phyloP scores from a whole-genome alignment of 148 eudicot species.

The Diospyros kaki region DNA sequence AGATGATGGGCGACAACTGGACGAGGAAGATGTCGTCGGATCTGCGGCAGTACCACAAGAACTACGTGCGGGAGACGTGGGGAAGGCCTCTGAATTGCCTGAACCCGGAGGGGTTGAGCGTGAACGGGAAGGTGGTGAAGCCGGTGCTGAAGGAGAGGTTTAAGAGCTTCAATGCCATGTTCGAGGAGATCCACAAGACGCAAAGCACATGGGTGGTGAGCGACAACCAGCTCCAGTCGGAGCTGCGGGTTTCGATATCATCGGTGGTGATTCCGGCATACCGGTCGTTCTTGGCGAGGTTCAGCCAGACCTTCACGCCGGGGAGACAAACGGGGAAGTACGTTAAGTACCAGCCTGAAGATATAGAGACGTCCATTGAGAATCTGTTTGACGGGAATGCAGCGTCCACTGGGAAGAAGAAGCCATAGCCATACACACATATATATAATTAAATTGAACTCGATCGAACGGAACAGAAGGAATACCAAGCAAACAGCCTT shows the following conservation, averaged over 20 bases:
- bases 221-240: slow-evolving; percentile 92
- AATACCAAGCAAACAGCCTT: too few relatives aligned
- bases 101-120: slow-evolving; percentile 58
- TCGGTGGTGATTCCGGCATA: slow-evolving; percentile 86
- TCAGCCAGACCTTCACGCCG: slow-evolving; percentile 56
- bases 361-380: slow-evolving; percentile 70
- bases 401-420: slow-evolving; percentile 46
- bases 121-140: slow-evolving; percentile 64
- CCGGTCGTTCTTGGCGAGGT: slow-evolving; percentile 70
- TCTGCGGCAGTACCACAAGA: slow-evolving; percentile 40
- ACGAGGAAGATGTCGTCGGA: slow-evolving; percentile 44
- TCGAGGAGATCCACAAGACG: slow-evolving; percentile 75
- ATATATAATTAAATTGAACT: too few relatives aligned
- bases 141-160: slow-evolving; percentile 78
- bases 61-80: slow-evolving; percentile 68
- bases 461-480: too few relatives aligned
- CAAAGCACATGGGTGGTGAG: slow-evolving; percentile 78
- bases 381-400: slow-evolving; percentile 79
- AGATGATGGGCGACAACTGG: slow-evolving; percentile 40
- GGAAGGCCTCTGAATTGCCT: slow-evolving; percentile 49
- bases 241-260: slow-evolving; percentile 82
- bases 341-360: slow-evolving; percentile 81
- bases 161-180: slow-evolving; percentile 70
- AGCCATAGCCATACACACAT: neutral
- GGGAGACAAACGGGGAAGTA: slow-evolving; percentile 92